Conservation (phyloP, 2,329 filamentous ascomycete genomes). For the Sarocladiaceae sp. region DNA sequence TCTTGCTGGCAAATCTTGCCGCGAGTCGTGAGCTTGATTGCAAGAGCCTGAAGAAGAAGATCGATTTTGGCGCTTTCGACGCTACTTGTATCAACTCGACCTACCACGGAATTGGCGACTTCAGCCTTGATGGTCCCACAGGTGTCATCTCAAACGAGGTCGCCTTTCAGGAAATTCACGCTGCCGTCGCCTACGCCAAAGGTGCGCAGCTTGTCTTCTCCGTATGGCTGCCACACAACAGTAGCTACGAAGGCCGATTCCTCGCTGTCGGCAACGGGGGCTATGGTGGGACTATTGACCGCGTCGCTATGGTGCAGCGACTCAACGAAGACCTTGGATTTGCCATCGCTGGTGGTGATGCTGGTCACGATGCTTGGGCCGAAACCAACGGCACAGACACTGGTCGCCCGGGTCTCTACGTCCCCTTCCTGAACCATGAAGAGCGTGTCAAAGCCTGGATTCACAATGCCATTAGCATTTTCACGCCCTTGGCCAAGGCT, state of each 20-base stretch:
- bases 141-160: background rate
- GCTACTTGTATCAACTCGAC: constrained; percentile 4
- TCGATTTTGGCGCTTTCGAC: background rate
- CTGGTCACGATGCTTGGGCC: constrained; percentile 2
- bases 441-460: constrained; percentile 2
- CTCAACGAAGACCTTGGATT: constrained; percentile 3
- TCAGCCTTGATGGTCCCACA: background rate
- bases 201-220: background rate
- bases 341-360: constrained; percentile 3
- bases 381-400: background rate
- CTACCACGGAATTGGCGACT: background rate
- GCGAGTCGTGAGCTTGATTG: too few species aligned
- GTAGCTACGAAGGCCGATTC: background rate
- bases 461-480: constrained; percentile 6
- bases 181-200: constrained; percentile 1
- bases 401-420: background rate
- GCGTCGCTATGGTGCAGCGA: background rate
- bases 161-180: background rate
- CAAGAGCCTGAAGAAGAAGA: background rate
- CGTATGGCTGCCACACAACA: constrained; percentile 1
- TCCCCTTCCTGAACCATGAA: constrained; percentile 6
- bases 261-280: constrained; percentile 5
- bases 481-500: constrained; percentile 5
- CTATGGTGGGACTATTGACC: background rate
- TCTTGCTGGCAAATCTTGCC: too few species aligned